Percentiles rank a stretch among this genome's conserved stretches.
Evolutionary conservation across 2,329 filamentous ascomycete species (phyloP).

Genomic region (Pseudofabraea citricarpa): DNA sequence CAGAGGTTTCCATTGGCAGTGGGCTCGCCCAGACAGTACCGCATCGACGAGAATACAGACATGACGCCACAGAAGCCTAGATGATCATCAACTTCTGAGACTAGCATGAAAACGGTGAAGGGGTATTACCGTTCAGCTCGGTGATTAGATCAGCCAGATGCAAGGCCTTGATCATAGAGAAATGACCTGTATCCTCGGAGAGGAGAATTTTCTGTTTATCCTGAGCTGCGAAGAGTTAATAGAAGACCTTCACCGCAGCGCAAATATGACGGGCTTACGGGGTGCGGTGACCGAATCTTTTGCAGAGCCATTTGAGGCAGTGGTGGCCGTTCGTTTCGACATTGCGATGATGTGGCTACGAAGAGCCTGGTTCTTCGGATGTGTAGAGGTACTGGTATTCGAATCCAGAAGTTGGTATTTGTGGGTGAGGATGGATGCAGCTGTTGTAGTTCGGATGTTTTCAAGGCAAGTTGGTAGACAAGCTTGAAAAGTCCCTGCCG

Average conservation of each 20-base stretch:
- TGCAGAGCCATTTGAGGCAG: slow-evolving; percentile 41
- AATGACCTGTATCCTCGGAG: slow-evolving; percentile 66
- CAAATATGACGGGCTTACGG: slow-evolving; percentile 31
- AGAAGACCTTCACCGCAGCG: slow-evolving; percentile 1
- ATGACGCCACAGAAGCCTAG: slow-evolving; percentile 82
- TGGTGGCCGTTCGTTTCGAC: slow-evolving; percentile 56
- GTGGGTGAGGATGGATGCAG: not conserved
- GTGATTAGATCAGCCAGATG: slow-evolving; percentile 83
- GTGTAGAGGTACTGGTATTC: not conserved
- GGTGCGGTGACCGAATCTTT: slow-evolving; percentile 38
- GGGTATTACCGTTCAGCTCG: slow-evolving; percentile 63
- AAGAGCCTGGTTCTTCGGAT: not conserved
- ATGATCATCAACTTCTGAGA: not conserved
- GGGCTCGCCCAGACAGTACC: slow-evolving; percentile 78
- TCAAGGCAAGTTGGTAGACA: too few species aligned
- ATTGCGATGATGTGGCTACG: slow-evolving; percentile 33
- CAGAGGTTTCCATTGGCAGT: slow-evolving; percentile 66
- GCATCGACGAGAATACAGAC: slow-evolving; percentile 92
- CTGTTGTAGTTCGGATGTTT: too few species aligned
- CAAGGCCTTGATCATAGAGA: slow-evolving; percentile 63
- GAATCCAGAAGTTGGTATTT: not conserved
- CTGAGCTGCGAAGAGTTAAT: slow-evolving; percentile 39
- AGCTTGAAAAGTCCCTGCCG: too few species aligned
- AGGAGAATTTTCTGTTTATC: slow-evolving; percentile 76
- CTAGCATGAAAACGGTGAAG: not conserved